Base-by-base conservation (phyloP, 1,284 basidiomycete species). In the Ustilago xerochloae region DNA sequence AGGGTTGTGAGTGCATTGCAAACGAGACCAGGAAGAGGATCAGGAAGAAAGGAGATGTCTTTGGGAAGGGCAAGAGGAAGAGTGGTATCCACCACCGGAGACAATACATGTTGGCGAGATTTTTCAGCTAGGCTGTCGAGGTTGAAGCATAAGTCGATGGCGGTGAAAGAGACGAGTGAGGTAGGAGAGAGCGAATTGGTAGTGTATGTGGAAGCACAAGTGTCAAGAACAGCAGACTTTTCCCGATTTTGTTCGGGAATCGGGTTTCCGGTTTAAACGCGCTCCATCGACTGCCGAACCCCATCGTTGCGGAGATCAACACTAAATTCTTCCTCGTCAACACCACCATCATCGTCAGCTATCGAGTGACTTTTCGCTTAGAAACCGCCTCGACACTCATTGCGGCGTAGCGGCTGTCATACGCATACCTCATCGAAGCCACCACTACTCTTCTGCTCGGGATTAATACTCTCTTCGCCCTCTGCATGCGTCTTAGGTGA, bases 21-120 rank as follows among this genome's bases (percentile, higher is more conserved):
- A 80, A 80, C 26, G 77, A 77, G 45, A 79, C 41, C 39, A 80
- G 61, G 52, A 81, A 81, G 26, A 81, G 68, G 35, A 80, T 38
- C 29, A 81, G 56, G 48, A 81, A 78, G 46, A 69, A 48, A 0
- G 80, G 80, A 33, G 78, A 71, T 1, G 78, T 65, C 43, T 73
- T 72, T n/a, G 80, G 80, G 30, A 80, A 75, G 18, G 78, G 78
- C 39, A 81, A 58, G 8, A 81, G 55, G 49, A 81, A 81, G 16
- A 81, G 62, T 4, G 78, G 78, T 16, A 81, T 75, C 80, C 80
- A 81, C 80, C 78, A 81, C 36, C 80, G 78, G 10, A 80, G 53
- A 54, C 78, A 80, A 57, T 78, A 80, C 78, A 80, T 80, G 15
- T 48, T 57, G 45, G 6, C 15, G 18, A 7, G n/a, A 35, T 6